A percentile compares a stretch with the other conserved stretches of the same genome.
Evolutionary conservation across 352 stramenopile genomes (phyloP).

Genomic region (Lagenidium giganteum): DNA sequence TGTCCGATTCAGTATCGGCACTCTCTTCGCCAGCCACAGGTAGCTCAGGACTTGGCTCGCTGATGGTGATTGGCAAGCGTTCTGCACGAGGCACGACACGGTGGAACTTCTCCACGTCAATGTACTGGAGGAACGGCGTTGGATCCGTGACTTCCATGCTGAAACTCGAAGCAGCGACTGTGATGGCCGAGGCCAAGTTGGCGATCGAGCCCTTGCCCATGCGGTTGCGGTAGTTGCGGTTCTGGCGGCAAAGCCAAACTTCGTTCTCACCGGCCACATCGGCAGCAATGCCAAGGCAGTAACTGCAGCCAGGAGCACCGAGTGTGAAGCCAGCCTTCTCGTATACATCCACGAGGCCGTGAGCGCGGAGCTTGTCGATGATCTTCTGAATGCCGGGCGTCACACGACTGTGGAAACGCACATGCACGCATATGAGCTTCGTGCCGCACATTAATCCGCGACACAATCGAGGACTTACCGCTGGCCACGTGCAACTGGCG

Average conservation of each 20-base stretch:
- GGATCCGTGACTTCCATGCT: slow-evolving; percentile 76
- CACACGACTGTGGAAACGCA: too few species aligned
- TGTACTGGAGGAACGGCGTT: slow-evolving; percentile 62
- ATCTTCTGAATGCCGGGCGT: slow-evolving; percentile 77
- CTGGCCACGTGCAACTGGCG: slow-evolving; percentile 44
- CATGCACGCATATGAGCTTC: too few species aligned
- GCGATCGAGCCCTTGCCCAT: slow-evolving; percentile 81
- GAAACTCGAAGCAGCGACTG: slow-evolving; percentile 80
- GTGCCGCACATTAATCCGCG: too few species aligned
- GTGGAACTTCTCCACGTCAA: slow-evolving; percentile 67
- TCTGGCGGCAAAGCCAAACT: slow-evolving; percentile 80
- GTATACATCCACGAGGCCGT: slow-evolving; percentile 72
- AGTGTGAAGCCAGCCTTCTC: slow-evolving; percentile 77
- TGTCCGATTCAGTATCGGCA: slow-evolving; percentile 14
- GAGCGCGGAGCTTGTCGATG: slow-evolving; percentile 74
- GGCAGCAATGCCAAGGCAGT: slow-evolving; percentile 78
- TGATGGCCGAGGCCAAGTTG: slow-evolving; percentile 77
- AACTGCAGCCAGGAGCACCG: slow-evolving; percentile 72
- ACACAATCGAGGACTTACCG: too few species aligned
- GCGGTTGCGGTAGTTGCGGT: slow-evolving; percentile 86
- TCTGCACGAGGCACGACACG: slow-evolving; percentile 47
- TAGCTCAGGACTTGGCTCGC: slow-evolving; percentile 51
- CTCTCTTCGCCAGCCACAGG: slow-evolving; percentile 16
- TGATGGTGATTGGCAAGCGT: slow-evolving; percentile 33
- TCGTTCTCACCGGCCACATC: slow-evolving; percentile 79